A percentile compares a stretch with the other conserved stretches of the same genome.
These are phyloP conservation scores for Pisolithus sp. DNA, from an alignment of 768 basidiomycete genomes.

Conservation along the genomic window DNA sequence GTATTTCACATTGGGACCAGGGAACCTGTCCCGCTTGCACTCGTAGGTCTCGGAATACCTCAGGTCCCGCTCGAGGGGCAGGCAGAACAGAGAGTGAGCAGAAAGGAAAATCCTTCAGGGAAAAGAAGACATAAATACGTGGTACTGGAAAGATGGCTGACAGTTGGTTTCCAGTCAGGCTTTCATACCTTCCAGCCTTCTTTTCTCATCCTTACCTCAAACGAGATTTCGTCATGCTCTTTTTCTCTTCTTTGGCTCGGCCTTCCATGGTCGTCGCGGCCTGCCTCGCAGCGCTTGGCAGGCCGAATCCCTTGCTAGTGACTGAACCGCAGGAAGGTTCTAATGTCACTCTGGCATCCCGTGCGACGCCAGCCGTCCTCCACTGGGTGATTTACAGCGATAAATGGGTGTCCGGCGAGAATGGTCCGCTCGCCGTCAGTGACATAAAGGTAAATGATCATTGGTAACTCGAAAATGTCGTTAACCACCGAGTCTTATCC, in stretches of 20 bases:
- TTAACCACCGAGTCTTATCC: neutral
- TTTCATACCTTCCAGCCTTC: no score
- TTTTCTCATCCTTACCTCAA: neutral
- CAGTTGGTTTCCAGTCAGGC: neutral
- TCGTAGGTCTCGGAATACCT: neutral
- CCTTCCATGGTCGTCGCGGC: neutral
- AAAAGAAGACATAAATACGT: neutral
- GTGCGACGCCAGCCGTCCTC: constrained; percentile 25
- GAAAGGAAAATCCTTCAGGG: neutral
- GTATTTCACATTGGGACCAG: neutral
- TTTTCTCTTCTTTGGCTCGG: neutral
- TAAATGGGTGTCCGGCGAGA: constrained; percentile 31
- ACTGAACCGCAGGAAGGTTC: neutral
- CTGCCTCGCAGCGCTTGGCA: neutral
- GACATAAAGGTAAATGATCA: constrained; percentile 24
- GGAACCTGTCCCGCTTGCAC: neutral
- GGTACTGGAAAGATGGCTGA: neutral
- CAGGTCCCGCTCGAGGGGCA: no score
- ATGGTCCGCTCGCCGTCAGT: constrained; percentile 30
- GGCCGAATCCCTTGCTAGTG: neutral
- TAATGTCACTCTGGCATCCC: neutral
- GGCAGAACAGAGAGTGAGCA: neutral
- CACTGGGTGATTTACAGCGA: constrained; percentile 38
- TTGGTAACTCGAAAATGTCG: neutral
- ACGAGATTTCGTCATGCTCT: neutral